Conservation (phyloP, 352 stramenopile species). For the Phytophthora citricola region DNA sequence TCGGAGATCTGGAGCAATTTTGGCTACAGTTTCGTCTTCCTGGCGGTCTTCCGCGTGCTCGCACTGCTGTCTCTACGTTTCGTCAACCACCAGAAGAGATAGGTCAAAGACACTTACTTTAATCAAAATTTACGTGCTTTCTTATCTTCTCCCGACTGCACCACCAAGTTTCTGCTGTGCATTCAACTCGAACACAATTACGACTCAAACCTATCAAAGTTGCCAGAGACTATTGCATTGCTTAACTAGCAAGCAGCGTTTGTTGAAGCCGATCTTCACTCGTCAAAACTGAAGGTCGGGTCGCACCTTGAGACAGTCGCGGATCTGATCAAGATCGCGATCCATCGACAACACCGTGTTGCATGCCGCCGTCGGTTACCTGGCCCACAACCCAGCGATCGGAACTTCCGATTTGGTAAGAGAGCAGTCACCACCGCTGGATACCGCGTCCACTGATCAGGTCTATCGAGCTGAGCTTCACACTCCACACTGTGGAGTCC, state of each 20-base stretch:
- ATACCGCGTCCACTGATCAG: too few species aligned
- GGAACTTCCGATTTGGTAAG: too few species aligned
- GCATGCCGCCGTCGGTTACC: too few species aligned
- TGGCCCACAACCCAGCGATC: too few species aligned
- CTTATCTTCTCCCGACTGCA: not conserved
- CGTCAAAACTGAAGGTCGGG: slow-evolving; percentile 13
- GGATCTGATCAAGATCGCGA: slow-evolving; percentile 3
- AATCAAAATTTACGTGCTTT: not conserved
- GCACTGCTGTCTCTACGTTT: slow-evolving; percentile 38
- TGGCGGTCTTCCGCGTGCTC: slow-evolving; percentile 17
- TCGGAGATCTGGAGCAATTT: slow-evolving; percentile 38
- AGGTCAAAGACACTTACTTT: not conserved
- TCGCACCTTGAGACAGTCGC: slow-evolving; percentile 9
- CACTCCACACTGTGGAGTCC: too few species aligned
- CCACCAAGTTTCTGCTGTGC: not conserved
- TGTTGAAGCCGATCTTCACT: slow-evolving; percentile 4
- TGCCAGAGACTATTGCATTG: not conserved
- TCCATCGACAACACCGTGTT: too few species aligned
- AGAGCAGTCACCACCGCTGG: too few species aligned
- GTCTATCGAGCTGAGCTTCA: too few species aligned
- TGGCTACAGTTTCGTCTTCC: slow-evolving; percentile 34
- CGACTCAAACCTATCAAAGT: too few species aligned
- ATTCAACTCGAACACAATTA: too few species aligned
- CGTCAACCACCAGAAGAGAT: slow-evolving; percentile 16
- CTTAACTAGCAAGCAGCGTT: not conserved